Evolutionary conservation across 106 monocot genomes (phyloP).

Genomic region (Phalaenopsis equestris): DNA sequence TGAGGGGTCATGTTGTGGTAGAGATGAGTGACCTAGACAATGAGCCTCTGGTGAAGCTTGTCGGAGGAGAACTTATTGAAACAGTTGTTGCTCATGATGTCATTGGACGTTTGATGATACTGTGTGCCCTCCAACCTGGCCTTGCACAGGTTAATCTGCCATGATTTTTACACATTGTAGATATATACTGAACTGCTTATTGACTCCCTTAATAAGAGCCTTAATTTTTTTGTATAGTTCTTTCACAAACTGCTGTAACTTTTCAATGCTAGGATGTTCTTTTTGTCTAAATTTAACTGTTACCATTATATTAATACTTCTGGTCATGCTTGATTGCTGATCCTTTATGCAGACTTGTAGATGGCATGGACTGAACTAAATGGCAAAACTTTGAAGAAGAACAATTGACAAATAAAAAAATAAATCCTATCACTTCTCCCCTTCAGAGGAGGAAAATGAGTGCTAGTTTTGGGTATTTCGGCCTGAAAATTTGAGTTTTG

Average conservation of each 20-base stretch:
- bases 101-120: conserved; percentile 97
- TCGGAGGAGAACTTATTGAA: conserved; percentile 87
- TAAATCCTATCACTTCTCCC: background rate
- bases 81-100: conserved; percentile 99
- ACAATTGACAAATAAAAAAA: background rate
- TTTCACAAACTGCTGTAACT: background rate
- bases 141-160: conserved; percentile 70
- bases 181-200: background rate
- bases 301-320: too few relatives aligned
- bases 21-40: conserved; percentile 96
- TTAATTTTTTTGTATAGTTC: background rate
- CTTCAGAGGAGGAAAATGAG: background rate
- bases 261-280: background rate
- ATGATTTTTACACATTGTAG: background rate
- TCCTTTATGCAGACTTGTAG: background rate
- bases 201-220: background rate
- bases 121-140: conserved; percentile 93
- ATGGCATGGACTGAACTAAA: background rate
- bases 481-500: background rate
- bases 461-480: background rate
- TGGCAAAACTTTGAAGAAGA: background rate
- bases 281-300: background rate
- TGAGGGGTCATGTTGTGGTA: conserved; percentile 86
- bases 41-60: conserved; percentile 90
- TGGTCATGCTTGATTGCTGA: conserved; percentile 1